Evolutionary conservation across 192 early-diverging fungal species (phyloP).

Genomic region (Coemansia sp.): DNA sequence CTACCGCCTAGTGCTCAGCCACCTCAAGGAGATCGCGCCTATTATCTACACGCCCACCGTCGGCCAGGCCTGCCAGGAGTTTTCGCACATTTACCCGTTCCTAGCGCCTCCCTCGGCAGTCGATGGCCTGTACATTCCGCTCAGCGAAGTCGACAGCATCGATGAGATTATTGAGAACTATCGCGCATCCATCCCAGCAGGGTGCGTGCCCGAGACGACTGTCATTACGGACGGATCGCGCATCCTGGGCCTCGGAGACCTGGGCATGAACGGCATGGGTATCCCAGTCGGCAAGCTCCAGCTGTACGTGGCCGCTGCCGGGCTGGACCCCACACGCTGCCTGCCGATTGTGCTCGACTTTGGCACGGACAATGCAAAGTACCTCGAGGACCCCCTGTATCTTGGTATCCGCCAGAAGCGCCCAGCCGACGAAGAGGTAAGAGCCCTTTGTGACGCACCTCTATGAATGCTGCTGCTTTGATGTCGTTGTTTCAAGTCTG

Average conservation of each 20-base stretch:
- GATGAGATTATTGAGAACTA: slow-evolving; percentile 72
- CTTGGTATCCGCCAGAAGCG: slow-evolving; percentile 71
- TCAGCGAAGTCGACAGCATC: slow-evolving; percentile 65
- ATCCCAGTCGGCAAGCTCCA: slow-evolving; percentile 94
- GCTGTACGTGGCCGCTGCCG: slow-evolving; percentile 78
- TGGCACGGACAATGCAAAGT: slow-evolving; percentile 80
- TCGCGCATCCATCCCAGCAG: slow-evolving; percentile 57
- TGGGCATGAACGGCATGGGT: slow-evolving; percentile 89
- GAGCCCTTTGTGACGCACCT: slow-evolving; percentile 2
- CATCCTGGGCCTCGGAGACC: slow-evolving; percentile 90
- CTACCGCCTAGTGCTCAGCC: slow-evolving; percentile 69
- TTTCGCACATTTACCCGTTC: slow-evolving; percentile 81
- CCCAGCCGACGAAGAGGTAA: slow-evolving; percentile 51
- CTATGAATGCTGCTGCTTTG: not conserved
- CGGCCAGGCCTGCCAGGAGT: slow-evolving; percentile 74
- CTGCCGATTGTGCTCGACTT: slow-evolving; percentile 87
- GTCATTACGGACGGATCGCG: slow-evolving; percentile 91
- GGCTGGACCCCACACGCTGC: slow-evolving; percentile 79
- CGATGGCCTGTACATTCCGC: slow-evolving; percentile 80
- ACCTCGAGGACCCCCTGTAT: slow-evolving; percentile 83
- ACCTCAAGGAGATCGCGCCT: slow-evolving; percentile 70
- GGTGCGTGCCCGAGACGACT: slow-evolving; percentile 69
- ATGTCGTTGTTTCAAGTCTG: slow-evolving; percentile 4
- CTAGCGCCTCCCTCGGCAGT: slow-evolving; percentile 63
- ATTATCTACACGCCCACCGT: slow-evolving; percentile 79